These are phyloP conservation scores for Setaria italica DNA, from an alignment of 202 grass and related monocot species.

Conservation along the genomic window DNA sequence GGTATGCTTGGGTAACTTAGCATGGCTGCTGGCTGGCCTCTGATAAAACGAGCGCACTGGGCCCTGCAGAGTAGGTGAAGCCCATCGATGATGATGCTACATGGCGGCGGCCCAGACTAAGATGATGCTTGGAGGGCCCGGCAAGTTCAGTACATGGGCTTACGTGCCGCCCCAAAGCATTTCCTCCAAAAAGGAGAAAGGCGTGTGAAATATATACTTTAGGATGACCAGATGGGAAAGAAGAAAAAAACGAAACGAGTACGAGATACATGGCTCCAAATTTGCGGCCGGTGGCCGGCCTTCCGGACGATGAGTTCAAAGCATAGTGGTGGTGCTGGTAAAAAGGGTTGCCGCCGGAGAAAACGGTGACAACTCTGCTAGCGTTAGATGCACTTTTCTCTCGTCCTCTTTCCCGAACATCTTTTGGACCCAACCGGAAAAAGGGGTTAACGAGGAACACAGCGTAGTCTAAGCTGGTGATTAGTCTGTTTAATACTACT, in stretches of 20 bases:
- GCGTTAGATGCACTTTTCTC: too few relatives aligned
- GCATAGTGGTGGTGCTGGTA: neutral
- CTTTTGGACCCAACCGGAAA: constrained; percentile 10
- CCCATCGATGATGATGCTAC: too few relatives aligned
- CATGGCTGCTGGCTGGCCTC: too few relatives aligned
- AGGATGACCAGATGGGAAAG: too few relatives aligned
- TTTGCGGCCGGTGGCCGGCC: constrained; percentile 7
- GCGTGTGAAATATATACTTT: too few relatives aligned
- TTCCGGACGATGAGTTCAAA: neutral
- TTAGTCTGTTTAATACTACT: neutral
- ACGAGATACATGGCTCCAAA: neutral
- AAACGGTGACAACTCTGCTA: neutral
- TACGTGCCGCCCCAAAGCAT: neutral
- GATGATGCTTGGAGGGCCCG: too few relatives aligned
- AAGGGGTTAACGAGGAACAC: neutral
- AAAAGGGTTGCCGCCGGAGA: neutral
- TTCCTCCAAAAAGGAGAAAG: too few relatives aligned
- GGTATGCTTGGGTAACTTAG: too few relatives aligned
- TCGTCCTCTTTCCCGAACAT: neutral
- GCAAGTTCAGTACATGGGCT: neutral
- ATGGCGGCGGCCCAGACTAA: neutral
- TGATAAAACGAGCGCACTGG: too few relatives aligned
- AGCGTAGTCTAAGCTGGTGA: neutral
- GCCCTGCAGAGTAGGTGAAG: too few relatives aligned
- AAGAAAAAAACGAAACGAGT: too few relatives aligned